These are phyloP conservation scores for Rhizophora apiculata DNA, from an alignment of 345 rosid species.

Conservation along the genomic window DNA sequence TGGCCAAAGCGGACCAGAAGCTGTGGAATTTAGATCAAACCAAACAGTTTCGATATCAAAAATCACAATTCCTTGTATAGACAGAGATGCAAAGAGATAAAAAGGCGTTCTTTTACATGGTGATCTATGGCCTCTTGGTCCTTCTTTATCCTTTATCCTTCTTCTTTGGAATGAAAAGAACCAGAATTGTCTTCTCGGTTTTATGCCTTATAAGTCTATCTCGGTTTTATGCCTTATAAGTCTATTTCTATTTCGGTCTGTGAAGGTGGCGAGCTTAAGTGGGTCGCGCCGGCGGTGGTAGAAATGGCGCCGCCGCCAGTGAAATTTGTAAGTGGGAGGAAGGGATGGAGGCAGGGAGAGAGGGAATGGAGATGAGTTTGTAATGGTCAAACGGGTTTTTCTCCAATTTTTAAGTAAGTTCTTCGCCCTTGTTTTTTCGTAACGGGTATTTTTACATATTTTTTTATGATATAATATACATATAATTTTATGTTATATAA, in stretches of 20 bases:
- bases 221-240: not conserved
- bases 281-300: not conserved
- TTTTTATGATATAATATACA: too few relatives aligned
- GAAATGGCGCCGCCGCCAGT: slow-evolving; percentile 2
- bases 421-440: not conserved
- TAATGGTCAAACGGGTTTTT: slow-evolving; percentile 13
- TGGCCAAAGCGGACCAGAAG: slow-evolving; percentile 43
- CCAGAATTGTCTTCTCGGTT: not conserved
- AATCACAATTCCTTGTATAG: not conserved
- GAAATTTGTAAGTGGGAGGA: not conserved
- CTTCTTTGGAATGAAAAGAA: not conserved
- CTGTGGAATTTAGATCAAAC: slow-evolving; percentile 4
- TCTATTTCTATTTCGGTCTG: not conserved
- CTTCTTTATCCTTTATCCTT: not conserved
- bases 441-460: too few relatives aligned
- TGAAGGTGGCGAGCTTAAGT: not conserved
- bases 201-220: not conserved
- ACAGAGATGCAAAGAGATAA: too few relatives aligned
- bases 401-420: slow-evolving; percentile 2
- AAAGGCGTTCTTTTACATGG: too few relatives aligned
- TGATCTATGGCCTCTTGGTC: not conserved
- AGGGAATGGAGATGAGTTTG: not conserved
- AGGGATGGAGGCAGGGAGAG: not conserved
- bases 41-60: not conserved
- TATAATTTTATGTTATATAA: too few relatives aligned